A percentile compares a stretch with the other conserved stretches of the same genome.
Conservation (phyloP, 257 asterid species). For the Salvia hispanica region DNA sequence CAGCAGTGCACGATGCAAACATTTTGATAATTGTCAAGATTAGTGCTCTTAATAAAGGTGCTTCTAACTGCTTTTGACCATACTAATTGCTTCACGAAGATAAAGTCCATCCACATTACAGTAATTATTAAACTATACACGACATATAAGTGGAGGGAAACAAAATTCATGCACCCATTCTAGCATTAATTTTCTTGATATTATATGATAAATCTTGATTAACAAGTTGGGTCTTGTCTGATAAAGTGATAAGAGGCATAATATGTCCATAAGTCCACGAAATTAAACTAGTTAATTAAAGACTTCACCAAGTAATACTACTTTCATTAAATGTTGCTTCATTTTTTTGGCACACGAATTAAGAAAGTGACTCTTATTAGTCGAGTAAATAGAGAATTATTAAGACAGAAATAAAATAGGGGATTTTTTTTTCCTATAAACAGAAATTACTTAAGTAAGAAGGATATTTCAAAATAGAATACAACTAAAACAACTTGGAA, state of each 20-base stretch:
- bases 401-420: no score
- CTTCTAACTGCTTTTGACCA: slow-evolving; percentile 30
- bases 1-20: slow-evolving; percentile 1
- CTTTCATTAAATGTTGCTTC: no score
- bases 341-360: no score
- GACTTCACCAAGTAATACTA: no score
- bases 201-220: background rate
- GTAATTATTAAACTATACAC: slow-evolving; percentile 18
- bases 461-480: no score
- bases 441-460: no score
- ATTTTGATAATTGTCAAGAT: background rate
- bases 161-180: slow-evolving; percentile 15
- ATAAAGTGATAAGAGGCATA: background rate
- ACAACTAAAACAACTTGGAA: no score
- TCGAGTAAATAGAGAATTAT: no score
- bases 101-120: slow-evolving; percentile 6
- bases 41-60: background rate
- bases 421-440: no score
- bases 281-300: no score
- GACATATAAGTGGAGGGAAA: slow-evolving; percentile 21
- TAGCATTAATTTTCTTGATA: background rate
- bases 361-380: no score
- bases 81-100: slow-evolving; percentile 19
- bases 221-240: background rate
- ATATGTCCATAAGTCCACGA: no score